Evolutionary conservation across 2,329 filamentous ascomycete genomes (phyloP), one percentile per base, ranked within the genome.

Genomic region (Seiridium unicorne): DNA sequence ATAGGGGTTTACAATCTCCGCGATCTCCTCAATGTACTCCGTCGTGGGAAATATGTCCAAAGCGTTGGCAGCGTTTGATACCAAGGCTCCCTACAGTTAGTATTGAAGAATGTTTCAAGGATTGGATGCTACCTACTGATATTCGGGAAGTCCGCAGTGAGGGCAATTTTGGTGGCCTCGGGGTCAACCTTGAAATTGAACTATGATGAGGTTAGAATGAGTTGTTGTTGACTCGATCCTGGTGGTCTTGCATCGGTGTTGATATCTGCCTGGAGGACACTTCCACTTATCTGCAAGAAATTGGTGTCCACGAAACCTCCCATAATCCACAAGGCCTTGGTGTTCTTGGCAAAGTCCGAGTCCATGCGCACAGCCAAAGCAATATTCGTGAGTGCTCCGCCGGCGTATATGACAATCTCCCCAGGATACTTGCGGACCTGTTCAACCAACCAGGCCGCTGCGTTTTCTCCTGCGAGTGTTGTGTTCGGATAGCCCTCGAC

Each of bases 141-240:
- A 44, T 75, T 76, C 5, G 77, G 77, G 63, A 81, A 83, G 36
- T 73, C 66, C 5, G 81, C 79, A 1, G 75, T 80, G 18, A 84
- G 64, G 0, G 78, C 78, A 55, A 82, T 81, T 63, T 82, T 81
- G 18, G 78, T 71, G 3, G 75, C 78, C 67, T 83, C 80, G 1
- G 80, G 79, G 57, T 83, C 80, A 46, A 81, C 76, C 72, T 81
- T 81, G 2, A 82, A 67, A 67, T 82, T 84, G 66, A 81, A 79
- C 62, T 79, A 68, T 35, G 9, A 42, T 44, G 9, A 13, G 13
- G 18, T 53, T 38, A 53, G 49, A 38, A 36, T 13, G 4, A 38
- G 38, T 42, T 32, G 6, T 32, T 49, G 26, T 32, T 32, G 9
- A 40, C 36, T n/a, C 1, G 3, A 51, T 36, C 13, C 18, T 26